Conservation (phyloP, 108 stramenopile genomes). For the Mayamaea pseudoterrestris region DNA sequence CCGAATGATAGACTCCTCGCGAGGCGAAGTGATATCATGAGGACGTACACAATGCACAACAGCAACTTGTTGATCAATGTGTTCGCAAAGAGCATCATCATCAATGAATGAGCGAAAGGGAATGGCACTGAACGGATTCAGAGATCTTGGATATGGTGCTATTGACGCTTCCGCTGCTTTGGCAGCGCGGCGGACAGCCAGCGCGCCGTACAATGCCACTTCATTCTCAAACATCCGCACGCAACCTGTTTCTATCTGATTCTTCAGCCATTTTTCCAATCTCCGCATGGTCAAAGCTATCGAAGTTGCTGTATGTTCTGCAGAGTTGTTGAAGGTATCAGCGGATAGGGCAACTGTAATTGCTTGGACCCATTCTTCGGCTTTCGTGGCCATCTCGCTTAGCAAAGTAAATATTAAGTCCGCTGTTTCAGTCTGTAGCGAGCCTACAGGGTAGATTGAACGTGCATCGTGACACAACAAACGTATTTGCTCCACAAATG, state of each 20-base stretch:
- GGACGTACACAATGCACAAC: conserved; percentile 32
- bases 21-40: conserved; percentile 46
- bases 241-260: conserved; percentile 42
- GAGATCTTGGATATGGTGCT: conserved; percentile 23
- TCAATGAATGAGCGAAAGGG: conserved; percentile 29
- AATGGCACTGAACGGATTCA: conserved; percentile 31
- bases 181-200: conserved; percentile 58
- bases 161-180: conserved; percentile 51
- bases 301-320: too few relatives aligned
- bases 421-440: too few relatives aligned
- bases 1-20: conserved; percentile 51
- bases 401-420: too few relatives aligned
- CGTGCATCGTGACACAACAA: too few relatives aligned
- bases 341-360: too few relatives aligned
- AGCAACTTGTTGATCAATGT: conserved; percentile 37
- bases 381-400: too few relatives aligned
- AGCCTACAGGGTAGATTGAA: too few relatives aligned
- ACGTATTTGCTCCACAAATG: too few relatives aligned
- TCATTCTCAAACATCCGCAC: conserved; percentile 76
- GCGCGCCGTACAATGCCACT: conserved; percentile 64
- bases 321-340: too few relatives aligned
- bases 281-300: too few relatives aligned
- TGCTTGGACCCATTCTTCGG: too few relatives aligned
- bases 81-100: conserved; percentile 42
- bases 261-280: conserved; percentile 46